phyloP scores from a whole-genome alignment of 208 protist genomes.

The Blastocrithidia nonstop region DNA sequence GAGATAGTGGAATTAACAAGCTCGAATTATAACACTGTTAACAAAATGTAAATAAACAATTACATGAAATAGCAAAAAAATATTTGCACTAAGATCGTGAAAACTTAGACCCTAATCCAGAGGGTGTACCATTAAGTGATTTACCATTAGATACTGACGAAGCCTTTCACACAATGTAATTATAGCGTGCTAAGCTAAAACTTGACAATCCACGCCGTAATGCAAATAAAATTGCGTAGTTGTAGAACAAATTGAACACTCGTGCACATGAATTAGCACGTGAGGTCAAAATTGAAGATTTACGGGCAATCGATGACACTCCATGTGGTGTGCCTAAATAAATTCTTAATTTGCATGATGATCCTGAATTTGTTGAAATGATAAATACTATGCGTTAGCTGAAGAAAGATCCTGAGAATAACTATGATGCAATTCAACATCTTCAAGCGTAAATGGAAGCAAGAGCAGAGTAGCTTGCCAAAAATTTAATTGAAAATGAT shows the following conservation, averaged over 20 bases:
- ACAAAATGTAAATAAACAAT: constrained; percentile 16
- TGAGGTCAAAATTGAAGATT: constrained; percentile 30
- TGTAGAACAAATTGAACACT: constrained; percentile 53
- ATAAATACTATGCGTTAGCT: constrained; percentile 23
- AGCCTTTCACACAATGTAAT: constrained; percentile 37
- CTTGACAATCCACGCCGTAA: constrained; percentile 29
- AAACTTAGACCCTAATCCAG: constrained; percentile 16
- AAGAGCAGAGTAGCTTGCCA: too few relatives aligned
- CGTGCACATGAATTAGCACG: constrained; percentile 56
- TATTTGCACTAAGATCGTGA: constrained; percentile 25
- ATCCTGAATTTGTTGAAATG: constrained; percentile 18
- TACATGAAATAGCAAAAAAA: too few relatives aligned
- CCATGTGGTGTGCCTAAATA: constrained; percentile 46
- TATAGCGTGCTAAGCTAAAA: constrained; percentile 39
- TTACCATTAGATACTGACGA: constrained; percentile 42
- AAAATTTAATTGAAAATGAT: too few relatives aligned
- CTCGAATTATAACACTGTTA: constrained; percentile 21
- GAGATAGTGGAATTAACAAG: constrained; percentile 25
- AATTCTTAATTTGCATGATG: constrained; percentile 39
- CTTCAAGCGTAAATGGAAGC: too few relatives aligned
- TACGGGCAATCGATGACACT: constrained; percentile 16
- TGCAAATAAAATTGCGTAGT: constrained; percentile 62
- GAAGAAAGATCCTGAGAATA: constrained; percentile 32
- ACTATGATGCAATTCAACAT: constrained; percentile 29
- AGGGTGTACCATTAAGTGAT: constrained; percentile 37